Percentiles rank a stretch among this genome's conserved stretches.
These are phyloP conservation scores for Fusarium virguliforme DNA, from an alignment of 2,329 filamentous ascomycete genomes.

Conservation along the genomic window DNA sequence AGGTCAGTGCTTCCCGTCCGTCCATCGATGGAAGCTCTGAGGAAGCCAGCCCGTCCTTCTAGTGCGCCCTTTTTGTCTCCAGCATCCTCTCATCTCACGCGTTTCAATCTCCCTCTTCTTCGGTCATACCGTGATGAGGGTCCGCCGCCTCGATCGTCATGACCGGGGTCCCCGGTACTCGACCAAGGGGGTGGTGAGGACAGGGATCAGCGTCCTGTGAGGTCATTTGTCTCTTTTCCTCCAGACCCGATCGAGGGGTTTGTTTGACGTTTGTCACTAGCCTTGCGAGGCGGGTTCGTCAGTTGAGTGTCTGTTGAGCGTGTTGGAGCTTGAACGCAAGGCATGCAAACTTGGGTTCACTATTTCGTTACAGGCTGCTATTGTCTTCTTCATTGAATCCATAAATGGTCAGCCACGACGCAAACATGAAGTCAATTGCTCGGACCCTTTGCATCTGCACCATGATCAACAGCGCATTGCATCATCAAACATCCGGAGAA, in stretches of 20 bases:
- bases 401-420: background rate
- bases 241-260: background rate
- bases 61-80: constrained; percentile 1
- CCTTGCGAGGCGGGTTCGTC: background rate
- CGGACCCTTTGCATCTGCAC: background rate
- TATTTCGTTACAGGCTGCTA: constrained; percentile 23
- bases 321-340: background rate
- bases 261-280: constrained; percentile 17
- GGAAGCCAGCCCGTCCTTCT: constrained; percentile 37
- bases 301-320: background rate
- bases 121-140: constrained; percentile 47
- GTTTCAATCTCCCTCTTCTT: constrained; percentile 28
- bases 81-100: constrained; percentile 24
- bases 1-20: constrained; percentile 25
- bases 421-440: background rate
- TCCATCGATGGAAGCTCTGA: constrained; percentile 32
- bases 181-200: constrained; percentile 7
- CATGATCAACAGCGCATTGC: background rate
- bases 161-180: constrained; percentile 40
- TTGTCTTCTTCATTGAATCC: background rate
- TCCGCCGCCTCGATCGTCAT: constrained; percentile 20
- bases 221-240: constrained; percentile 38
- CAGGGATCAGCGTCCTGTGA: constrained; percentile 37
- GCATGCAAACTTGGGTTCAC: too few relatives aligned
- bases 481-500: constrained; percentile 5